Percentiles rank a stretch among this genome's conserved stretches.
Evolutionary conservation across 1,284 basidiomycete species (phyloP).

Genomic region (Cutaneotrichosporon spelunceum): DNA sequence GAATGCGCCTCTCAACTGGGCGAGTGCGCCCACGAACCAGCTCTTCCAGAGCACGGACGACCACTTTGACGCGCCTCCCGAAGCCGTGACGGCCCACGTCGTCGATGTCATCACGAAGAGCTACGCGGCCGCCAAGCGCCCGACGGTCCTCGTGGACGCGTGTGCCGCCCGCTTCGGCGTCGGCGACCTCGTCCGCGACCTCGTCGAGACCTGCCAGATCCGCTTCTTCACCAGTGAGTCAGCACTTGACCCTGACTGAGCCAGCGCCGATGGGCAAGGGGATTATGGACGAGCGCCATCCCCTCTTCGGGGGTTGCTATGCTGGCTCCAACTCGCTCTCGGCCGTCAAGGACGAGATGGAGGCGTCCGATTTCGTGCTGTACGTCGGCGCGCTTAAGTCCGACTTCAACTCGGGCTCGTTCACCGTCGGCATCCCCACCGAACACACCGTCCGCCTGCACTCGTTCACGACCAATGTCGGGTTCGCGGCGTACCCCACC

Average conservation of each 20-base stretch:
- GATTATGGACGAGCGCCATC: slow-evolving; percentile 70
- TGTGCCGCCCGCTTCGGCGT: slow-evolving; percentile 79
- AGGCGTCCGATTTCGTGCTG: slow-evolving; percentile 76
- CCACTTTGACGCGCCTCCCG: slow-evolving; percentile 54
- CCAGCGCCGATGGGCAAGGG: slow-evolving; percentile 68
- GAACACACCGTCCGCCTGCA: slow-evolving; percentile 70
- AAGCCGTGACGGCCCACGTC: slow-evolving; percentile 64
- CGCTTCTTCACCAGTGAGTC: slow-evolving; percentile 61
- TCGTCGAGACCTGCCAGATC: slow-evolving; percentile 68
- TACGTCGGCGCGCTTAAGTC: slow-evolving; percentile 75
- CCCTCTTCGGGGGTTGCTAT: slow-evolving; percentile 86
- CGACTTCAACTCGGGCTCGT: slow-evolving; percentile 71
- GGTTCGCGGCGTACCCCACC: slow-evolving; percentile 53
- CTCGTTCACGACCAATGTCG: slow-evolving; percentile 69
- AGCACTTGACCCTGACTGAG: neutral
- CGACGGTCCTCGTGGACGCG: slow-evolving; percentile 81
- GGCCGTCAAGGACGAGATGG: slow-evolving; percentile 69
- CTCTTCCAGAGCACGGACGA: slow-evolving; percentile 11
- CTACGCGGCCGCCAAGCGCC: slow-evolving; percentile 64
- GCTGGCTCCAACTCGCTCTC: slow-evolving; percentile 73
- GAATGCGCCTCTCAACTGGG: neutral
- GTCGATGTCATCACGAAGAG: slow-evolving; percentile 67
- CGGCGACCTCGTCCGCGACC: slow-evolving; percentile 63
- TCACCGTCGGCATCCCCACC: slow-evolving; percentile 58
- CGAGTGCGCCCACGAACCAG: slow-evolving; percentile 12